phyloP scores from a whole-genome alignment of 2,329 filamentous ascomycete species.

The Claviceps citrina region DNA sequence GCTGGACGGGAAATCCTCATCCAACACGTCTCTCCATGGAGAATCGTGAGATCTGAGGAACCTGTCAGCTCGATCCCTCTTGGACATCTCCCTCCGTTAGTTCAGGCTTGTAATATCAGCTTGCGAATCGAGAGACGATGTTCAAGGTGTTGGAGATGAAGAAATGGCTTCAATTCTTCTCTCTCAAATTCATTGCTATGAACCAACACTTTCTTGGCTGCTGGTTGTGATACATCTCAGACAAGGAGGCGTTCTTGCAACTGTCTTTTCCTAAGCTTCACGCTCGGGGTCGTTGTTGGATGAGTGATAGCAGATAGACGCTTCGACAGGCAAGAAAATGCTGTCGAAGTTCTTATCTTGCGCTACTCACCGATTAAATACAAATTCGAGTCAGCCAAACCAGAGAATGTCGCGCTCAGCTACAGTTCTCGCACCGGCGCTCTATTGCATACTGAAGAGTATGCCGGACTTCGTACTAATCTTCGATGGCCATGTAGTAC shows the following conservation, averaged over 20 bases:
- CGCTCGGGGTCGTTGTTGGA: slow-evolving; percentile 57
- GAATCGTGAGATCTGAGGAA: slow-evolving; percentile 15
- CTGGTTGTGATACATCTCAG: slow-evolving; percentile 14
- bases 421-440: slow-evolving; percentile 88
- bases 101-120: slow-evolving; percentile 28
- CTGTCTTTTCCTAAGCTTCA: slow-evolving; percentile 23
- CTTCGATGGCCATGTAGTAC: slow-evolving; percentile 52
- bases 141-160: slow-evolving; percentile 70
- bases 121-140: slow-evolving; percentile 43
- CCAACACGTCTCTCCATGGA: neutral
- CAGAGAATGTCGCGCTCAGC: slow-evolving; percentile 81
- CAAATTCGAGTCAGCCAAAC: slow-evolving; percentile 70
- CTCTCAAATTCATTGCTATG: slow-evolving; percentile 61
- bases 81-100: slow-evolving; percentile 41
- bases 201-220: slow-evolving; percentile 1
- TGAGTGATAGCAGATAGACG: slow-evolving; percentile 33
- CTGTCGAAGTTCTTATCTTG: slow-evolving; percentile 1
- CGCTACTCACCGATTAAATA: slow-evolving; percentile 62
- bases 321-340: neutral
- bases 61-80: slow-evolving; percentile 69
- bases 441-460: slow-evolving; percentile 42
- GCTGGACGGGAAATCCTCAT: slow-evolving; percentile 44
- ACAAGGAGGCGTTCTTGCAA: slow-evolving; percentile 16
- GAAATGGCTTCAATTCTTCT: slow-evolving; percentile 38
- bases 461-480: slow-evolving; percentile 67